phyloP scores from a whole-genome alignment of 208 protist genomes.

The Vickermania ingenoplastis region DNA sequence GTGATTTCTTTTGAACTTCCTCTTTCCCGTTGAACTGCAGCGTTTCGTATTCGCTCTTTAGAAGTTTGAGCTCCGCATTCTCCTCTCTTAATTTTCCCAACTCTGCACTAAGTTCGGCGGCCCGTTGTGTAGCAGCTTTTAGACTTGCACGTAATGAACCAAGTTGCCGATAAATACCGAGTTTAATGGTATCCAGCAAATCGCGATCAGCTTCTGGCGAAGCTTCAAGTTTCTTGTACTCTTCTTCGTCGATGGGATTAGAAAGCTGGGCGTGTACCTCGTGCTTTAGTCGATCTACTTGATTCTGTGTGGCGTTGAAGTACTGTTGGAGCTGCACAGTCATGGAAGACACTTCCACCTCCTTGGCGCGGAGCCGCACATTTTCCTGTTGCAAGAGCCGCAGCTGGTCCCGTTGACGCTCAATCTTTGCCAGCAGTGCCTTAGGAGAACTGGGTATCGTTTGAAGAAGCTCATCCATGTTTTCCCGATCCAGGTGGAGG shows the following conservation, averaged over 20 bases:
- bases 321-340: slow-evolving; percentile 67
- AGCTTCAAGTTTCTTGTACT: slow-evolving; percentile 60
- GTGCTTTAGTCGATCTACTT: slow-evolving; percentile 72
- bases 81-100: slow-evolving; percentile 33
- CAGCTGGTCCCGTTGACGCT: slow-evolving; percentile 62
- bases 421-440: slow-evolving; percentile 54
- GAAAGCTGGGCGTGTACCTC: slow-evolving; percentile 59
- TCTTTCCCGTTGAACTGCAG: slow-evolving; percentile 26
- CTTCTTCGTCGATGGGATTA: slow-evolving; percentile 62
- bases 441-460: slow-evolving; percentile 51
- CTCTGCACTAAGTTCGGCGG: slow-evolving; percentile 43
- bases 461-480: slow-evolving; percentile 20
- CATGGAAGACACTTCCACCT: slow-evolving; percentile 73
- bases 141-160: slow-evolving; percentile 39
- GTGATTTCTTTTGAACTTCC: slow-evolving; percentile 14
- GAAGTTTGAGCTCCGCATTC: slow-evolving; percentile 40
- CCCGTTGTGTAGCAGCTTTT: slow-evolving; percentile 39
- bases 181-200: slow-evolving; percentile 71
- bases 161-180: slow-evolving; percentile 74
- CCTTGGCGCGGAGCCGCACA: slow-evolving; percentile 42
- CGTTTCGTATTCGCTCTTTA: slow-evolving; percentile 37
- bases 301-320: slow-evolving; percentile 69
- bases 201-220: slow-evolving; percentile 61
- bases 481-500: neutral
- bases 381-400: slow-evolving; percentile 61